Conservation (phyloP, 2,329 filamentous ascomycete genomes). For the Pseudofabraea citricarpa region DNA sequence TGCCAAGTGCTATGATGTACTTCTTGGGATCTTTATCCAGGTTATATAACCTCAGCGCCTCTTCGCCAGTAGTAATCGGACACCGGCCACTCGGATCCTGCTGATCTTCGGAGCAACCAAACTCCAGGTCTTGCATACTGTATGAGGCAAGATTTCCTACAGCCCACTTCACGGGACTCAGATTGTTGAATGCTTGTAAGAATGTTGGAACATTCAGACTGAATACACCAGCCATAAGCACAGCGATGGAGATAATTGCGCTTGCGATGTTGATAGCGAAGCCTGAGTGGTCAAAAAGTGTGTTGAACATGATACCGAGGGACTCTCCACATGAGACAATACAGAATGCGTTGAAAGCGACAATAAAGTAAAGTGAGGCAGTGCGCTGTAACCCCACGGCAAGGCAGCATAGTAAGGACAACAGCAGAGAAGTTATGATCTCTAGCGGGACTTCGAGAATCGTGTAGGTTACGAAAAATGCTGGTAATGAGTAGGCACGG, state of each 20-base stretch:
- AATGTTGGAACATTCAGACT: constrained; percentile 61
- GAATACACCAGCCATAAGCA: constrained; percentile 64
- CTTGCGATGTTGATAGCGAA: constrained; percentile 70
- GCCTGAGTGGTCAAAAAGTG: constrained; percentile 64
- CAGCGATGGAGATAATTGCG: constrained; percentile 61
- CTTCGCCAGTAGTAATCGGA: constrained; percentile 56
- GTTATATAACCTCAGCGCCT: constrained; percentile 63
- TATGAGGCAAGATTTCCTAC: constrained; percentile 61
- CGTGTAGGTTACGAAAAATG: constrained; percentile 67
- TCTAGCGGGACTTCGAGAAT: constrained; percentile 67
- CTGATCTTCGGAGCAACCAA: constrained; percentile 58
- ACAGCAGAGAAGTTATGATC: constrained; percentile 56
- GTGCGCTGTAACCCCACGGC: constrained; percentile 60
- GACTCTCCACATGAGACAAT: constrained; percentile 69
- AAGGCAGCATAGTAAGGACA: constrained; percentile 55
- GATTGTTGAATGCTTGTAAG: constrained; percentile 61
- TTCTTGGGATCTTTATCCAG: constrained; percentile 54
- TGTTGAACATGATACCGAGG: constrained; percentile 72
- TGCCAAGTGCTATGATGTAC: constrained; percentile 57
- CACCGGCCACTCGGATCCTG: constrained; percentile 53
- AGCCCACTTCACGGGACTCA: constrained; percentile 64
- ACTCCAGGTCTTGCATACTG: constrained; percentile 51
- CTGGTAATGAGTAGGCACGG: constrained; percentile 60
- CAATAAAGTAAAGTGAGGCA: constrained; percentile 57
- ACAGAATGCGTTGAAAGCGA: constrained; percentile 61